Base-by-base conservation (phyloP, 2,329 filamentous ascomycete species). In the Diplodia scrobiculata region DNA sequence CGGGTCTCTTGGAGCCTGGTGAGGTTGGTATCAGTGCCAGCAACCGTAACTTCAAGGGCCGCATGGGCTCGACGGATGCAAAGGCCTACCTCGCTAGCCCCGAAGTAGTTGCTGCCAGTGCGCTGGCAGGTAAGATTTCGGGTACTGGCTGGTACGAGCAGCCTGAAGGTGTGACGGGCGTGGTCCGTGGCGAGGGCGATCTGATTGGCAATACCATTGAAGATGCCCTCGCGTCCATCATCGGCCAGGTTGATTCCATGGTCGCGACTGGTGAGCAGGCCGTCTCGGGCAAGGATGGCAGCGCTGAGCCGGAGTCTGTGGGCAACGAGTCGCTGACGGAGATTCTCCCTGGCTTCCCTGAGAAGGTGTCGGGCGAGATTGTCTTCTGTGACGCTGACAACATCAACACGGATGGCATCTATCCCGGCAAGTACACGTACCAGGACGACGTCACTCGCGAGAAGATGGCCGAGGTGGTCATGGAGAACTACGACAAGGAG, bases 401-500 rank as follows among this genome's bases (percentile, higher is more conserved):
- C 79, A 87, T 97, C 75, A 91, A 95, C 79, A 98, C 94, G 0
- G 94, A 98, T 73, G 89, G 86, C 64, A 97, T 98, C 76, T 98
- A 98, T 77, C 90, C 92, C 0, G 92, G 91, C 4, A 92, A 93
- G 75, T 92, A 91, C 77, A 97, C 93, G 0, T 98, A 98, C 78
- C 91, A 96, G 75, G 93, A 98, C 74, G 85, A 91, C 72, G 83
- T 98, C 0, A 80, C 90, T 0, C 81, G 79, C 0, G 89, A 91
- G 68, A 87, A 87, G 66, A 97, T 98, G 94, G 91, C 92, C 0
- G 82, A 90, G 70, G 92, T 93, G 0, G 93, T 90, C 78, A 97
- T 98, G 92, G 85, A 90, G 75, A 98, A 98, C 83, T 98, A 97
- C 79, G 94, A 98, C 75, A 79, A 84, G 0, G 75, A 81, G 0